A percentile compares a stretch with the other conserved stretches of the same genome.
These are phyloP conservation scores for Wickerhamomyces strasburgensis DNA, from an alignment of 805 yeast genomes.

Conservation along the genomic window DNA sequence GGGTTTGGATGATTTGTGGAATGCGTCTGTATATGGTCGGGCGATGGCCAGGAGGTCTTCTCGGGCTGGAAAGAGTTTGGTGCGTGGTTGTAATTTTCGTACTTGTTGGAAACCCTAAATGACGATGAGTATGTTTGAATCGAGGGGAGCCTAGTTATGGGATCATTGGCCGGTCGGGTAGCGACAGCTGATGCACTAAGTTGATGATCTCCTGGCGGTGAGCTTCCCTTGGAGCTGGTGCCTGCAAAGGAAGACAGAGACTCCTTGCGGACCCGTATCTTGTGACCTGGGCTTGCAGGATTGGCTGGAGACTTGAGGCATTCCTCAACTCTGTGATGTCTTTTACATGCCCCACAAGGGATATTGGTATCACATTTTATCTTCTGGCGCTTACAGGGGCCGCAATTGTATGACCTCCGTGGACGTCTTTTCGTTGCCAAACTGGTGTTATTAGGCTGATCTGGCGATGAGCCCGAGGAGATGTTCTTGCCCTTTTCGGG, in stretches of 20 bases:
- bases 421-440: constrained; percentile 28
- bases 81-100: too few relatives aligned
- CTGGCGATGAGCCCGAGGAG: too few relatives aligned
- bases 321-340: constrained; percentile 33
- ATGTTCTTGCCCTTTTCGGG: too few relatives aligned
- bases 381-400: constrained; percentile 49
- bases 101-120: not conserved
- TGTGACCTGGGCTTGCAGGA: constrained; percentile 33
- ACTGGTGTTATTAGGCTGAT: too few relatives aligned
- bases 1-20: too few relatives aligned
- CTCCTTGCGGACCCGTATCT: constrained; percentile 21
- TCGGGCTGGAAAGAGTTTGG: too few relatives aligned
- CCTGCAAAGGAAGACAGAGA: constrained; percentile 12
- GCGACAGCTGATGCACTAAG: constrained; percentile 13
- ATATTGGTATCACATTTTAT: constrained; percentile 46
- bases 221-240: not conserved
- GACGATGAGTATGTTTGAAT: not conserved
- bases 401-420: constrained; percentile 51
- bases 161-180: constrained; percentile 1
- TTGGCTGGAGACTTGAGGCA: too few relatives aligned
- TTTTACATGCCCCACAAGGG: constrained; percentile 44
- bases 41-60: too few relatives aligned
- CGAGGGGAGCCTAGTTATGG: not conserved
- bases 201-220: not conserved
- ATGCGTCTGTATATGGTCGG: too few relatives aligned